Evolutionary conservation across 768 basidiomycete species (phyloP).

Genomic region (Leccinellum albellum): DNA sequence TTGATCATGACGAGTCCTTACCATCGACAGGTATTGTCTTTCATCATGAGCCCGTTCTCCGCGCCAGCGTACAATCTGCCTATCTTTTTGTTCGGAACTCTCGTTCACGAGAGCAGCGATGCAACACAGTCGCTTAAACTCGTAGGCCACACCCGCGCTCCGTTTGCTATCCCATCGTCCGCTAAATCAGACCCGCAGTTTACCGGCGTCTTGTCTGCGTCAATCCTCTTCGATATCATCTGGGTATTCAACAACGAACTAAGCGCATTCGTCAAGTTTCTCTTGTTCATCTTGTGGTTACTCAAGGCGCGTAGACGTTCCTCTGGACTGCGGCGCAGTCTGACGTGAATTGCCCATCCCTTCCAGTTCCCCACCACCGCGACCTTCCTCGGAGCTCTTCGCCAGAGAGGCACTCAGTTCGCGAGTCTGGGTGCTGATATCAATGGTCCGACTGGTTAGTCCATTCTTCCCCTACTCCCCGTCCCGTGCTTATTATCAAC

Average conservation of each 20-base stretch:
- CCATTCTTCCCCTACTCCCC: too few relatives aligned
- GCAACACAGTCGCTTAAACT: constrained; percentile 59
- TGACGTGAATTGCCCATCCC: background rate
- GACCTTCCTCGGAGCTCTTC: constrained; percentile 47
- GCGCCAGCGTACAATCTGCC: constrained; percentile 75
- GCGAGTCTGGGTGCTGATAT: constrained; percentile 49
- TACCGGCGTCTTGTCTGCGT: constrained; percentile 56
- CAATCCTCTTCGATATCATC: constrained; percentile 64
- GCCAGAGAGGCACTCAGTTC: constrained; percentile 56
- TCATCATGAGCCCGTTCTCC: constrained; percentile 50
- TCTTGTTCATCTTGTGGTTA: constrained; percentile 53
- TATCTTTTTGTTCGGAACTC: constrained; percentile 75
- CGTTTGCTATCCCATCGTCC: background rate
- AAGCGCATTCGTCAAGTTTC: constrained; percentile 49
- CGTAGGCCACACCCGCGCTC: constrained; percentile 33
- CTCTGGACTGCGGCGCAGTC: background rate
- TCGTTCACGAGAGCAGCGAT: constrained; percentile 68
- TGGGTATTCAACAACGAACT: constrained; percentile 62
- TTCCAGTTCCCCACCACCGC: constrained; percentile 58
- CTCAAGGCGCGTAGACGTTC: constrained; percentile 45
- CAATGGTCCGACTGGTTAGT: constrained; percentile 54
- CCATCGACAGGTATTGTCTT: constrained; percentile 52
- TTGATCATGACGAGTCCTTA: background rate
- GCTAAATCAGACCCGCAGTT: constrained; percentile 42
- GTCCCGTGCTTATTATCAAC: background rate